A percentile compares a stretch with the other conserved stretches of the same genome.
These are phyloP conservation scores for Yamadazyma sp. DNA, from an alignment of 805 yeast genomes.

Conservation along the genomic window DNA sequence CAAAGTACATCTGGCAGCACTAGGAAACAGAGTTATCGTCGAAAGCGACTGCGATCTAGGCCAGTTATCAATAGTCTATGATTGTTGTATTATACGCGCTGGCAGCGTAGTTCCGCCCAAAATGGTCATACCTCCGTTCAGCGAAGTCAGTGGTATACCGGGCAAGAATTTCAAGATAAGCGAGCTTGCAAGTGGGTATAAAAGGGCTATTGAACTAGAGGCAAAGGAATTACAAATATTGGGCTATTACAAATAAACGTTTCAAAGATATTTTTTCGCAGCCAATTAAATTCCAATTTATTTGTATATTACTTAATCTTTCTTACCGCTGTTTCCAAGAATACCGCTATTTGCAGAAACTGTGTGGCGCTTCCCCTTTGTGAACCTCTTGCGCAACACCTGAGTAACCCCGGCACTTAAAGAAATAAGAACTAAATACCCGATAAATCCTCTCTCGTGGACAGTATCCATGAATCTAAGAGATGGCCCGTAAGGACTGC, in stretches of 20 bases:
- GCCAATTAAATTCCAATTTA: neutral
- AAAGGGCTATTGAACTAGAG: slow-evolving; percentile 36
- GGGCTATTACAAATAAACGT: slow-evolving; percentile 11
- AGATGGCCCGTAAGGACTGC: slow-evolving; percentile 42
- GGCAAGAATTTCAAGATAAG: slow-evolving; percentile 29
- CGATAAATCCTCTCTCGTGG: slow-evolving; percentile 46
- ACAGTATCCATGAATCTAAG: slow-evolving; percentile 44
- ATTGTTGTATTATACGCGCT: slow-evolving; percentile 49
- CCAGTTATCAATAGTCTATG: slow-evolving; percentile 44
- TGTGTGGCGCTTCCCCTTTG: slow-evolving; percentile 3
- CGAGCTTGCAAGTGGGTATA: slow-evolving; percentile 30
- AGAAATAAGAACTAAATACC: slow-evolving; percentile 27
- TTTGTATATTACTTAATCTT: slow-evolving; percentile 15
- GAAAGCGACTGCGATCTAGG: slow-evolving; percentile 42
- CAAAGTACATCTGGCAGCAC: slow-evolving; percentile 31
- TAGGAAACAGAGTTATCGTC: slow-evolving; percentile 52
- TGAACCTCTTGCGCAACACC: neutral
- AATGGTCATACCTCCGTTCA: slow-evolving; percentile 52
- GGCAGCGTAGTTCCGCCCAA: slow-evolving; percentile 43
- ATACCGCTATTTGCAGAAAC: slow-evolving; percentile 17
- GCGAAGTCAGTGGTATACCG: slow-evolving; percentile 43
- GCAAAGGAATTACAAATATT: slow-evolving; percentile 29
- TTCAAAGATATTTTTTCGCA: slow-evolving; percentile 2
- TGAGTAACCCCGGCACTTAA: neutral
- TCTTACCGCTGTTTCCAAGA: slow-evolving; percentile 22